Conservation (phyloP, 2,329 filamentous ascomycete genomes). For the Ophiocordyceps camponoti-saundersi region DNA sequence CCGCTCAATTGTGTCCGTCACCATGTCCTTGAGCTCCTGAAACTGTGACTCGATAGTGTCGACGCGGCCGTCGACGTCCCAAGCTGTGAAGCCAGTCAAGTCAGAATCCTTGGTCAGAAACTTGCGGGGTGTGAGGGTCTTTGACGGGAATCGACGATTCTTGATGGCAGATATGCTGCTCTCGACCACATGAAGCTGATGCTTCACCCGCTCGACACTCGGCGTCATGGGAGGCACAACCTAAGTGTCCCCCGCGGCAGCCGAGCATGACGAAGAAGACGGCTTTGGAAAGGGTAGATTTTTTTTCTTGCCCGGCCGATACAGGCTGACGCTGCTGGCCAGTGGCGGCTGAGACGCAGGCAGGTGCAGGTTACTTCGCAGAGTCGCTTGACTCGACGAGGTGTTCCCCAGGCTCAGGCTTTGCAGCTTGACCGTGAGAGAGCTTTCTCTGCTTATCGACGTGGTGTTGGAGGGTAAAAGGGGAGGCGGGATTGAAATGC, state of each 20-base stretch:
- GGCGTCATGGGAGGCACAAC: conserved; percentile 17
- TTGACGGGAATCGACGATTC: conserved; percentile 18
- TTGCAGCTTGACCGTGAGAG: conserved; percentile 20
- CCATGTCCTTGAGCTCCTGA: conserved; percentile 51
- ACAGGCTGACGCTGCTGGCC: conserved; percentile 9
- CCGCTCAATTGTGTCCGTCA: conserved; percentile 51
- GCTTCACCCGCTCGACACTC: conserved; percentile 11
- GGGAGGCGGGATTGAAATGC: neutral
- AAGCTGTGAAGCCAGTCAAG: conserved; percentile 45
- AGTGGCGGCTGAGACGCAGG: neutral
- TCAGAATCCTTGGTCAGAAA: conserved; percentile 65
- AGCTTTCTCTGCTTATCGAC: conserved; percentile 24
- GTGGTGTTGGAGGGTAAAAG: conserved; percentile 6
- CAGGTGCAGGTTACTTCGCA: conserved; percentile 5
- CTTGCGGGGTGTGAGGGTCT: conserved; percentile 27
- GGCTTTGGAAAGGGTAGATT: conserved; percentile 1
- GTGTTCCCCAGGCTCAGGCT: conserved; percentile 21
- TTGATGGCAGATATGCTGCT: conserved; percentile 16
- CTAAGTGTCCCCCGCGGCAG: conserved; percentile 13
- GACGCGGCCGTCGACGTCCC: conserved; percentile 65
- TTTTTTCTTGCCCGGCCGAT: conserved; percentile 9
- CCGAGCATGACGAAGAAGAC: conserved; percentile 3
- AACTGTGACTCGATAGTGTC: conserved; percentile 63
- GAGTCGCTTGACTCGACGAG: conserved; percentile 27
- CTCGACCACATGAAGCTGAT: conserved; percentile 15